Percentiles rank a stretch among this genome's conserved stretches.
phyloP scores from a whole-genome alignment of 768 basidiomycete species.

The Pisolithus marmoratus region DNA sequence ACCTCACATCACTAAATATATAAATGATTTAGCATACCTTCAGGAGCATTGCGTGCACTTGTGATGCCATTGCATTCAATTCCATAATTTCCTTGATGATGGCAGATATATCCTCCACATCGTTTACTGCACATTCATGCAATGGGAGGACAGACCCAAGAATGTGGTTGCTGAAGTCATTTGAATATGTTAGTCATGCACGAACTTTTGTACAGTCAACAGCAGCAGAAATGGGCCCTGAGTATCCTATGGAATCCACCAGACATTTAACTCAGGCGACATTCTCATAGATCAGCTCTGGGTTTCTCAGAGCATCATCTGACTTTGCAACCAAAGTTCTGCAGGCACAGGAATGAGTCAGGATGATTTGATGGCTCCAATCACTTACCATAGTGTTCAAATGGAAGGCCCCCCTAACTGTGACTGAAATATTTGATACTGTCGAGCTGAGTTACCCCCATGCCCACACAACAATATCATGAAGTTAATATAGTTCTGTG shows the following conservation, averaged over 20 bases:
- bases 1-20: no score
- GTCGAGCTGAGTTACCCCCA: conserved; percentile 7
- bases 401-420: neutral
- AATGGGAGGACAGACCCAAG: conserved; percentile 4
- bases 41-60: no score
- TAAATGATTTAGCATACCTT: no score
- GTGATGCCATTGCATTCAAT: no score
- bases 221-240: conserved; percentile 19
- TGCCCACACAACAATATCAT: conserved; percentile 10
- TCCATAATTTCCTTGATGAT: no score
- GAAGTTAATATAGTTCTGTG: conserved; percentile 16
- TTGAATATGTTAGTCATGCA: conserved; percentile 6
- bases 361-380: neutral
- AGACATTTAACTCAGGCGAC: conserved; percentile 19
- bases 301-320: conserved; percentile 18
- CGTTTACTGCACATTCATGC: neutral
- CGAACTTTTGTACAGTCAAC: conserved; percentile 12
- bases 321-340: conserved; percentile 20
- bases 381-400: neutral
- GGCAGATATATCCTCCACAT: no score
- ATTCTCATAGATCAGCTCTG: conserved; percentile 21
- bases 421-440: conserved; percentile 7
- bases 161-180: conserved; percentile 7
- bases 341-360: neutral
- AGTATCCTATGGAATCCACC: conserved; percentile 12